Evolutionary conservation across 768 basidiomycete genomes (phyloP).

Genomic region (Mycena filopes): DNA sequence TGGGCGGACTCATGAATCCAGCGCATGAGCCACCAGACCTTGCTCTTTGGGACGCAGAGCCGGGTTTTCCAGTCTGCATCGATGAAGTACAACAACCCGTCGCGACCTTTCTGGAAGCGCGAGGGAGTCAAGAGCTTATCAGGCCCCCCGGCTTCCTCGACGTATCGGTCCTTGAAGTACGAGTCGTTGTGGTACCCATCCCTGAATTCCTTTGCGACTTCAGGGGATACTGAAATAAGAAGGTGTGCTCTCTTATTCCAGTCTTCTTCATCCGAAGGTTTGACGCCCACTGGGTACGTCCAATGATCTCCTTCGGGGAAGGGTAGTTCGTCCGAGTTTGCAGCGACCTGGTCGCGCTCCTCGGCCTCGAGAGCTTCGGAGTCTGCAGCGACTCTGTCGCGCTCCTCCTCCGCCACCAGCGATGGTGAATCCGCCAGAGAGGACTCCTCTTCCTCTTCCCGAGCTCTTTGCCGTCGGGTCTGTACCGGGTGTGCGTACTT

Average conservation of each 20-base stretch:
- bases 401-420: no score
- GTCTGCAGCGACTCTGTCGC: no score
- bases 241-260: not conserved
- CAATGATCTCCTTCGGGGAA: no score
- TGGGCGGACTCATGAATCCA: conserved; percentile 24
- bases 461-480: no score
- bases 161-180: not conserved
- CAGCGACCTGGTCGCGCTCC: no score
- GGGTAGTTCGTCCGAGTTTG: not conserved
- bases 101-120: conserved; percentile 6
- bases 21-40: conserved; percentile 20
- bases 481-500: not conserved
- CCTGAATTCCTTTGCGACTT: not conserved
- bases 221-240: not conserved
- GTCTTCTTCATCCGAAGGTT: not conserved
- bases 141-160: not conserved
- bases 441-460: no score
- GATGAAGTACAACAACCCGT: conserved; percentile 26
- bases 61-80: conserved; percentile 22
- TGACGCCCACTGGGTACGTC: no score
- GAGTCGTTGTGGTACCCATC: not conserved
- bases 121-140: conserved; percentile 12
- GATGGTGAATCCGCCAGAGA: no score
- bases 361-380: no score
- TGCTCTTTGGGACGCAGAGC: conserved; percentile 29